Evolutionary conservation across 1,139 yeast genomes (phyloP).

Genomic region (Arxiozyma bovina): DNA sequence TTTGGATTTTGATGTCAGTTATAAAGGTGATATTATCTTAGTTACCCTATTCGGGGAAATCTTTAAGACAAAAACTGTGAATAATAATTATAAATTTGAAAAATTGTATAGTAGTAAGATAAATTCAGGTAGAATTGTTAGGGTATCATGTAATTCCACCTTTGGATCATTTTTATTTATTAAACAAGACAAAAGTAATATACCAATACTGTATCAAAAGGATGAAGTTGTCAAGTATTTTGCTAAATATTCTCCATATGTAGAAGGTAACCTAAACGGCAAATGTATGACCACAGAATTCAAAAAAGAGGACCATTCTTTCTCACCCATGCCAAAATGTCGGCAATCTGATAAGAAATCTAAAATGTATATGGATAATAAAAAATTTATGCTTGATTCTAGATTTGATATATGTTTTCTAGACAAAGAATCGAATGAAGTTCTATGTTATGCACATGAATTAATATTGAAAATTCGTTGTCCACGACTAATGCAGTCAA

Average conservation of each 20-base stretch:
- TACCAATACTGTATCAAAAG: constrained; percentile 42
- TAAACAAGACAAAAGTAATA: constrained; percentile 50
- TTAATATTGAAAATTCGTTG: constrained; percentile 16
- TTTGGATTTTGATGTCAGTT: constrained; percentile 57
- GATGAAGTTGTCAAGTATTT: constrained; percentile 43
- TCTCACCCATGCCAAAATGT: not conserved
- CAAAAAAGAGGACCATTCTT: not conserved
- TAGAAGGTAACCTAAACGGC: not conserved
- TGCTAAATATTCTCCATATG: constrained; percentile 39
- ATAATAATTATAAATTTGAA: constrained; percentile 10
- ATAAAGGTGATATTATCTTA: constrained; percentile 60
- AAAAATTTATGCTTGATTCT: not conserved
- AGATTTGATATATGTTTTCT: constrained; percentile 18
- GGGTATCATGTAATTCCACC: constrained; percentile 57
- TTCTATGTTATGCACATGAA: constrained; percentile 20
- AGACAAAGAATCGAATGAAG: constrained; percentile 6
- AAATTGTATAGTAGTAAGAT: constrained; percentile 21
- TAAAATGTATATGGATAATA: not conserved
- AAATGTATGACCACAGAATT: not conserved
- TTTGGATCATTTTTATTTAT: constrained; percentile 65
- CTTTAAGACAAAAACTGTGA: constrained; percentile 30
- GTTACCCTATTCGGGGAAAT: constrained; percentile 64
- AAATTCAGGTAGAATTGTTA: constrained; percentile 29
- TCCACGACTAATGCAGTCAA: constrained; percentile 6
- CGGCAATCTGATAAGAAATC: not conserved